Conservation (phyloP, 2,329 filamentous ascomycete genomes). For the Nakataea oryzae region DNA sequence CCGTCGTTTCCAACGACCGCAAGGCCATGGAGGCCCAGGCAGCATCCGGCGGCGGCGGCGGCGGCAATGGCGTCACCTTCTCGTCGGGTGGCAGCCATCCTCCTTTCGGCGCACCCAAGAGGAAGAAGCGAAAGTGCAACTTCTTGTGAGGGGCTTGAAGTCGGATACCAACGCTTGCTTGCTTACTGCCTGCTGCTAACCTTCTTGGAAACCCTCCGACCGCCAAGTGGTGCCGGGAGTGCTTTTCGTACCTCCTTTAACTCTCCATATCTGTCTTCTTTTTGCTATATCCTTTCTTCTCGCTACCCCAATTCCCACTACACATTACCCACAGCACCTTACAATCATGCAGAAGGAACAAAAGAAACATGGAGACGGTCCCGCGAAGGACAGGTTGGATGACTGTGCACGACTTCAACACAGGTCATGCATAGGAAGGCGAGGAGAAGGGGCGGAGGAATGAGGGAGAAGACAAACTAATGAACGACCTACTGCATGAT, state of each 20-base stretch:
- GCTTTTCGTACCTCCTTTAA: background rate
- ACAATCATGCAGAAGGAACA: background rate
- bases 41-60: conserved; percentile 22
- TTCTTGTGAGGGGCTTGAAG: conserved; percentile 48
- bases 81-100: conserved; percentile 19
- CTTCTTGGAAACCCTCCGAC: background rate
- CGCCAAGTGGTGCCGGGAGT: background rate
- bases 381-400: background rate
- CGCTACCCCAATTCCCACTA: background rate
- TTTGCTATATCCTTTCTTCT: conserved; percentile 4
- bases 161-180: background rate
- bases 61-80: conserved; percentile 19
- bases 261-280: background rate
- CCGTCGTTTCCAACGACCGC: conserved; percentile 72
- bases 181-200: background rate
- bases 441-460: background rate
- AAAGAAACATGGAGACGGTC: background rate
- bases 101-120: conserved; percentile 42
- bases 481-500: background rate
- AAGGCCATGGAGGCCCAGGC: conserved; percentile 47
- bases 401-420: background rate
- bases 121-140: conserved; percentile 77
- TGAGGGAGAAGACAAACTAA: background rate
- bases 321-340: background rate
- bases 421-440: background rate